Evolutionary conservation across 768 basidiomycete genomes (phyloP).

Genomic region (Macrolepiota fuliginosa): DNA sequence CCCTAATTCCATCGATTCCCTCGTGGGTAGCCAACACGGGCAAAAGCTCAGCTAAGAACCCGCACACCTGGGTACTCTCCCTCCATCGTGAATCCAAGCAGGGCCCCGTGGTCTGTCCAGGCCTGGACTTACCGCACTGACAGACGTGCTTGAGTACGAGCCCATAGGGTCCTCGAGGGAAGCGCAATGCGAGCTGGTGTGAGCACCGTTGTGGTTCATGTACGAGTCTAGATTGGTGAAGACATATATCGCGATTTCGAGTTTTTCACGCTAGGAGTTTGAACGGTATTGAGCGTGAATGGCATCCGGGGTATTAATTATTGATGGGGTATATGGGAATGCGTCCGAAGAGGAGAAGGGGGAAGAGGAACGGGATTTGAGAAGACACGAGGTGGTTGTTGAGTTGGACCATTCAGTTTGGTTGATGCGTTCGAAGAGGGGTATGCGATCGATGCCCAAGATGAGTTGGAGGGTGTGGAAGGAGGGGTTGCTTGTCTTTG

Average conservation of each 20-base stretch:
- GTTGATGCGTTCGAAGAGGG: conserved; percentile 1
- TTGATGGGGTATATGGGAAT: not conserved
- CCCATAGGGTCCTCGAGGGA: conserved; percentile 1
- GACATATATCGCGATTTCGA: conserved; percentile 8
- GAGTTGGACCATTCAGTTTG: conserved; percentile 8
- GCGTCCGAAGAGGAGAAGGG: not conserved
- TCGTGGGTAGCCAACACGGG: not conserved
- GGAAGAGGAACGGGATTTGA: not conserved
- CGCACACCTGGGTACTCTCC: not conserved
- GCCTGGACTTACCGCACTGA: not conserved
- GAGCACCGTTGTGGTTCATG: not conserved
- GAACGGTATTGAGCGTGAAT: not conserved
- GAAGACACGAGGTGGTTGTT: conserved; percentile 2
- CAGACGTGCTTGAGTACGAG: not conserved
- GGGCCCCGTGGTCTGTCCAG: not conserved
- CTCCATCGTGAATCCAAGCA: not conserved
- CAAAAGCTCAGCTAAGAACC: not conserved
- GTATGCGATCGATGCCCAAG: not conserved
- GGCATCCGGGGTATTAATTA: not conserved
- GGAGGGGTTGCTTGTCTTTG: not conserved
- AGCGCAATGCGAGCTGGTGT: not conserved
- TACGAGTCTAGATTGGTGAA: conserved; percentile 2
- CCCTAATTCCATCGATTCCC: not conserved
- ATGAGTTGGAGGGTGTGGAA: conserved; percentile 10
- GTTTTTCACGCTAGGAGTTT: not conserved